Evolutionary conservation across 148 eudicot genomes (phyloP), one percentile per base, ranked within the genome.

Genomic region (Rhododendron simsii): DNA sequence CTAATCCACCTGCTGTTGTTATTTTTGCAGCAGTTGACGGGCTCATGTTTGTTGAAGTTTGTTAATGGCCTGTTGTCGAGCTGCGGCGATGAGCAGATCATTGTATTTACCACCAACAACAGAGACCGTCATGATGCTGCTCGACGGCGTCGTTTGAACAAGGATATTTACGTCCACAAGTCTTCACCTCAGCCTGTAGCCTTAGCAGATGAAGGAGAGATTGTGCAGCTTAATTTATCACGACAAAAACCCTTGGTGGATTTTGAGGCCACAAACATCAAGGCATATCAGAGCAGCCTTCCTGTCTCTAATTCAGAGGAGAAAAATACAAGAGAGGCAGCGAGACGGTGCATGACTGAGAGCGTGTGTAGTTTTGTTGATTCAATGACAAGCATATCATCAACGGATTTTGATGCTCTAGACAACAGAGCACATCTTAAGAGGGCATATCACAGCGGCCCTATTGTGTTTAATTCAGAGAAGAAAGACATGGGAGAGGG

Each of bases 141-240:
- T 16, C 3, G 1, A 1, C 5, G 15, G 61, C 21, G 5, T 4
- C 21, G 5, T 55, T 0, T 55, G 3, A 0, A 0, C 0, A 1
- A 2, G 20, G 61, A 55, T 16, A 15, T 55, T 55, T 55, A 55
- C 7, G 15, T 14, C 16, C 61, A 16, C 20, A 55, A 3, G 23
- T 16, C 61, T 55, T 55, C 5, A 15, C 61, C 1, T 55, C 20
- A 14, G 61, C 61, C 61, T 55, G 14, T 14, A 55, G 59, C 20
- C 61, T 16, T 55, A 55, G 3, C 65, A 20, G 23, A 20, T 1
- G 63, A 18, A 57, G 65, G 2, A 59, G 23, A 59, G 65, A 59
- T 11, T 51, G 15, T 51, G 57, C 39, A 37, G 39, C 39, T 37
- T 37, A 2, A 37, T 37, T 37, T 3, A 37, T 37, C 39, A 2